Conservation (phyloP, 1,284 basidiomycete species). For the Irpex rosettiformis region DNA sequence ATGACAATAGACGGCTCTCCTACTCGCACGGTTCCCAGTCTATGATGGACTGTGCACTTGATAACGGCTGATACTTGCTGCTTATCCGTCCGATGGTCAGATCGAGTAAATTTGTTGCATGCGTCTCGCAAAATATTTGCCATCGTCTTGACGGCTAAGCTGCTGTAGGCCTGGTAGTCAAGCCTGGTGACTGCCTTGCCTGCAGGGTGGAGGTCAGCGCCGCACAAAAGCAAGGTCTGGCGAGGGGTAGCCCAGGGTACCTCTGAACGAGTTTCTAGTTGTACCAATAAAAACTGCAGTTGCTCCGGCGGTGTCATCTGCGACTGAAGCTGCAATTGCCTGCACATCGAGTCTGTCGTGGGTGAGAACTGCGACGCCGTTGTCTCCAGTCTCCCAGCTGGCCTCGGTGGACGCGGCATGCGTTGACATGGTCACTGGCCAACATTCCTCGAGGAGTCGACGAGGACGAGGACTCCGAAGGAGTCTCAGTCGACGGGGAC, state of each 20-base stretch:
- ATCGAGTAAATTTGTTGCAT: conserved; percentile 39
- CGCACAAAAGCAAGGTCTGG: neutral
- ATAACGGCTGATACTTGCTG: conserved; percentile 36
- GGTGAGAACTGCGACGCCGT: conserved; percentile 59
- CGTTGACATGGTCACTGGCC: too few species aligned
- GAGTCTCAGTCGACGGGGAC: too few species aligned
- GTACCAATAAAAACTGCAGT: conserved; percentile 74
- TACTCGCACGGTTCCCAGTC: conserved; percentile 77
- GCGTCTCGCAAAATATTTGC: conserved; percentile 51
- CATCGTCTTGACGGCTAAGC: conserved; percentile 81
- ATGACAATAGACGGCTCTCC: conserved; percentile 83
- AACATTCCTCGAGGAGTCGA: too few species aligned
- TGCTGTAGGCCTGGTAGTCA: conserved; percentile 83
- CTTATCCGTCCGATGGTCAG: conserved; percentile 37
- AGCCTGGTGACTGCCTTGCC: conserved; percentile 71
- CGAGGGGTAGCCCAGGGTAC: conserved; percentile 23
- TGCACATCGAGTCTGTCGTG: conserved; percentile 54
- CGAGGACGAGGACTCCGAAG: too few species aligned
- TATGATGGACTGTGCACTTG: conserved; percentile 66
- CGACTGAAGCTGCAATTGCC: conserved; percentile 57
- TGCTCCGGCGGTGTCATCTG: conserved; percentile 65
- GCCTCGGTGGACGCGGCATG: conserved; percentile 43
- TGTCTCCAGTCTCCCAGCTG: conserved; percentile 37
- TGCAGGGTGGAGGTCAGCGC: conserved; percentile 25
- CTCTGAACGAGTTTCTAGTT: conserved; percentile 61